These are phyloP conservation scores for Microsporum ferrugineum DNA, from an alignment of 2,329 filamentous ascomycete genomes.

Conservation along the genomic window DNA sequence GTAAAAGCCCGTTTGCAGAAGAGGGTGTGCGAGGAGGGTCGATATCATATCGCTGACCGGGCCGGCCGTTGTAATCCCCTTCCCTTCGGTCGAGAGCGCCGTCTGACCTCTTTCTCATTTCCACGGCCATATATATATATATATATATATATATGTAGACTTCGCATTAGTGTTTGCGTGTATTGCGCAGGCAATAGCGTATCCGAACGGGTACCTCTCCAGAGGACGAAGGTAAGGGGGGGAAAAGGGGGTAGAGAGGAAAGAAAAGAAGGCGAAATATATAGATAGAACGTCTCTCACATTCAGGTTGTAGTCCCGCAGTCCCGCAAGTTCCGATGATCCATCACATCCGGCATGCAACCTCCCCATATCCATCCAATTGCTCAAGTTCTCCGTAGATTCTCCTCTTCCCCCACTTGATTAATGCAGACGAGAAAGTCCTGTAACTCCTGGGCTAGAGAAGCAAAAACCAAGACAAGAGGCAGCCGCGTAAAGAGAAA, in stretches of 20 bases:
- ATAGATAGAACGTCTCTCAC: neutral
- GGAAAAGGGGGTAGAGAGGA: too few species aligned
- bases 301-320: neutral
- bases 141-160: too few species aligned
- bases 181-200: too few species aligned
- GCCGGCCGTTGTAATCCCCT: neutral
- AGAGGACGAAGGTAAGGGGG: too few species aligned
- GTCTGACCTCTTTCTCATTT: too few species aligned
- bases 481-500: neutral
- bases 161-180: too few species aligned
- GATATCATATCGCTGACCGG: neutral
- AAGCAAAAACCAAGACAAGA: neutral
- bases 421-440: slow-evolving; percentile 1
- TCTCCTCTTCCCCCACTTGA: neutral
- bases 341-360: neutral
- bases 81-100: too few species aligned
- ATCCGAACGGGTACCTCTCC: too few species aligned
- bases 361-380: neutral
- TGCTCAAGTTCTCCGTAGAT: neutral
- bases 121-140: too few species aligned
- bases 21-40: neutral
- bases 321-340: neutral
- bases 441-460: slow-evolving; percentile 5
- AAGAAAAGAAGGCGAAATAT: too few species aligned
- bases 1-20: neutral